Percentiles rank a stretch among this genome's conserved stretches.
These are phyloP conservation scores for Starmerella floris DNA, from an alignment of 805 yeast genomes.

Conservation along the genomic window DNA sequence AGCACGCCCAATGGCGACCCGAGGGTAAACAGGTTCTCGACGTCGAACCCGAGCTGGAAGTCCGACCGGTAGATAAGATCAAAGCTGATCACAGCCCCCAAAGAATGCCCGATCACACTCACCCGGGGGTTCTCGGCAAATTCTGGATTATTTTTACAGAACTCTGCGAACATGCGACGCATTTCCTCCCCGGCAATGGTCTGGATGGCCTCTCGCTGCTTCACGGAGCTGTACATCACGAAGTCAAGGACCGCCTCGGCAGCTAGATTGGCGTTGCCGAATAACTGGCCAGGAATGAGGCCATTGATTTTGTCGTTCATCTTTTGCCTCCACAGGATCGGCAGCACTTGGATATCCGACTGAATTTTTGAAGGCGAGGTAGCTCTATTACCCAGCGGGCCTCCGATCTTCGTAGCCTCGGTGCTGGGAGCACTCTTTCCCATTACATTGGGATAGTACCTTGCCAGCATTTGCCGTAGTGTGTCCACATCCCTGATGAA, in stretches of 20 bases:
- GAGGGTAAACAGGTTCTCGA: constrained; percentile 60
- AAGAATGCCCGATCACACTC: constrained; percentile 78
- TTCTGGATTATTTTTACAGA: constrained; percentile 48
- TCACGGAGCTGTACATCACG: constrained; percentile 58
- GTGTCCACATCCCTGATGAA: constrained; percentile 74
- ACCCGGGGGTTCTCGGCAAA: constrained; percentile 56
- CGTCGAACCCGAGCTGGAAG: constrained; percentile 48
- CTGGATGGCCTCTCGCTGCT: constrained; percentile 48
- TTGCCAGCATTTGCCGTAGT: constrained; percentile 26
- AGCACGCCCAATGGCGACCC: constrained; percentile 90
- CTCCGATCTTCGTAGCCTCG: too few species aligned
- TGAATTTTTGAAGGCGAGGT: neutral
- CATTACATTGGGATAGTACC: neutral
- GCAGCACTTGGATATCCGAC: constrained; percentile 64
- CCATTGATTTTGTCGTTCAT: constrained; percentile 11
- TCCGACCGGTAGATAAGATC: constrained; percentile 43
- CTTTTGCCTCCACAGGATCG: constrained; percentile 80
- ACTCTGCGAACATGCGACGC: constrained; percentile 48
- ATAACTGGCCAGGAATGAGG: constrained; percentile 16
- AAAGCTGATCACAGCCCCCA: constrained; percentile 74
- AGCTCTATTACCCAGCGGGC: neutral
- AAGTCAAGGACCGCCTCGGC: constrained; percentile 84
- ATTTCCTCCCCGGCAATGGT: constrained; percentile 48
- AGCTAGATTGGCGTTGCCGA: constrained; percentile 36
- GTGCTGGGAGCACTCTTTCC: neutral